These are phyloP conservation scores for Moesziomyces globuligerus DNA, from an alignment of 1,284 basidiomycete genomes.

Conservation along the genomic window DNA sequence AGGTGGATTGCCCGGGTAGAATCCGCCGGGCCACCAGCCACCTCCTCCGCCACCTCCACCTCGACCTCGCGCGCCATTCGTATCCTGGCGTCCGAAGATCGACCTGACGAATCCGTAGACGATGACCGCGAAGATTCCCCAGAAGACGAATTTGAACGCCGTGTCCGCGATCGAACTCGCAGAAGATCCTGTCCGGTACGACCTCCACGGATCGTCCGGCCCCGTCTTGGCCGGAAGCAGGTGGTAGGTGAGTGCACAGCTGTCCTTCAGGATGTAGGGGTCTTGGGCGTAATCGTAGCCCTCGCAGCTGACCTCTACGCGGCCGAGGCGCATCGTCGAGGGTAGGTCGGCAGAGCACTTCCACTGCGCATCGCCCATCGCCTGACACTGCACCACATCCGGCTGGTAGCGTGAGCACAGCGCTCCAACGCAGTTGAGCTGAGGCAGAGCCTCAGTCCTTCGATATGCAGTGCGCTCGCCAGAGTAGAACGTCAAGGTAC, in stretches of 20 bases:
- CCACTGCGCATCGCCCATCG: conserved; percentile 74
- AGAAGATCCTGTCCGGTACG: neutral
- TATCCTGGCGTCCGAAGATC: conserved; percentile 33
- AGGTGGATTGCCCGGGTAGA: conserved; percentile 64
- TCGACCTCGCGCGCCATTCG: conserved; percentile 71
- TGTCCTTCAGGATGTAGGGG: conserved; percentile 78
- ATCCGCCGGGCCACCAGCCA: conserved; percentile 38
- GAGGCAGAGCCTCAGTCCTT: conserved; percentile 76
- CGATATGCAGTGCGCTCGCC: conserved; percentile 75
- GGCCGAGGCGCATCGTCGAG: conserved; percentile 79
- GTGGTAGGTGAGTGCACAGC: conserved; percentile 44
- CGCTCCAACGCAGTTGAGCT: conserved; percentile 82
- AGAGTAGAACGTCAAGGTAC: conserved; percentile 82
- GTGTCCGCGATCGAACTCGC: conserved; percentile 62
- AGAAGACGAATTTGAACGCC: conserved; percentile 74
- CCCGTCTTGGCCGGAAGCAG: conserved; percentile 34
- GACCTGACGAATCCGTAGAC: conserved; percentile 34
- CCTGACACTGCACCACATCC: conserved; percentile 84
- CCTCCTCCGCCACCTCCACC: conserved; percentile 48
- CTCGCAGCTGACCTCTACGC: conserved; percentile 85
- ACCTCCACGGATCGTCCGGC: conserved; percentile 16
- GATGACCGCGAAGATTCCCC: conserved; percentile 64
- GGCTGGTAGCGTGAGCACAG: conserved; percentile 81
- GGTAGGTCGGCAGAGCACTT: conserved; percentile 89
- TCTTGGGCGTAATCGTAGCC: conserved; percentile 85